Evolutionary conservation across 108 stramenopile species (phyloP), one percentile per base, ranked within the genome.

Genomic region (Pseudonitzschia delicatissima): DNA sequence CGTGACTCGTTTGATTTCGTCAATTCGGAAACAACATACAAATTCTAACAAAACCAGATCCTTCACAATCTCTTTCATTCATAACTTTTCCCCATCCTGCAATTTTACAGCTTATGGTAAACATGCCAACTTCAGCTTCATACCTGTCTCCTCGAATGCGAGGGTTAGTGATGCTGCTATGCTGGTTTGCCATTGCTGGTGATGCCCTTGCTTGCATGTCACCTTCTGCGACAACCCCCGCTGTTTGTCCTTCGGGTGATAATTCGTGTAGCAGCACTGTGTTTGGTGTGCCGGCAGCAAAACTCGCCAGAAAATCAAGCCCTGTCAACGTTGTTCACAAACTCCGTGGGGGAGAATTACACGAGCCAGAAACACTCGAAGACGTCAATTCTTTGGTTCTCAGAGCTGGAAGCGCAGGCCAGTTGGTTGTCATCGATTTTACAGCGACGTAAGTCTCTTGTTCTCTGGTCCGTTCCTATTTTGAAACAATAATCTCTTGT

Each of bases 381-480:
- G 87, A 92, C 28, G 83, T 88, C 27, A 84, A 88, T 32, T 80
- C 73, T 12, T 71, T 81, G 21, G 64, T 92, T 18, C 69, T 86
- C 29, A 83, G 76, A 50, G 91, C 91, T 4, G 82, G 84, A 11
- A 39, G 77, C 25, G 72, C 85, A 39, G 62, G 74, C 20, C 85
- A 87, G 47, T 48, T 92, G 23, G 85, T 90, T 0, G 85, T 95
- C 1, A 85, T 95, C 61, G 94, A 95, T 62, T 95, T 92, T 47
- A 82, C 83, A n/a, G 93, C 90, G 1, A 87, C 80, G 5, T 93
- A 82, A 76, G 50, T 32, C 52, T 76, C 52, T 65, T 57, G 55
- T 35, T 11, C n/a, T n/a, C 20, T 23, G 34, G 37, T 4, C 13
- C 62, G 18, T 32, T 26, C 23, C n/a, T n/a, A 17, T 63, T 21